A percentile compares a stretch with the other conserved stretches of the same genome.
phyloP scores from a whole-genome alignment of 495 filamentous ascomycete species.

The Apiosordaria backusii region DNA sequence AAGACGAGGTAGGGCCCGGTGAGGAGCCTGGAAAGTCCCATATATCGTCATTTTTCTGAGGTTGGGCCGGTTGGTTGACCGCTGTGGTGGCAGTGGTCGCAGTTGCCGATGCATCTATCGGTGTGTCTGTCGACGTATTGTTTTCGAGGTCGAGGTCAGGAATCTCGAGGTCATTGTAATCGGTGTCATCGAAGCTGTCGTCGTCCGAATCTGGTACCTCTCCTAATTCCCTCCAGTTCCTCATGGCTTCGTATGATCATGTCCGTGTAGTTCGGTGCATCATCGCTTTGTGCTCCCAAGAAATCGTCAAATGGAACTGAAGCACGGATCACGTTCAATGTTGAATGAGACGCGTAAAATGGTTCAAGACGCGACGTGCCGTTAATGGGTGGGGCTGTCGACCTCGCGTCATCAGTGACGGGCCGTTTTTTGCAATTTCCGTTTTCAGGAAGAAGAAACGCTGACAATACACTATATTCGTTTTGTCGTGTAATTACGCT shows the following conservation, averaged over 20 bases:
- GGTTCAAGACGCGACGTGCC: slow-evolving; percentile 24
- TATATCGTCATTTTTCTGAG: neutral
- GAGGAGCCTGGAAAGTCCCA: slow-evolving; percentile 17
- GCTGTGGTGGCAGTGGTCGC: slow-evolving; percentile 8
- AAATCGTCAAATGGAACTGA: neutral
- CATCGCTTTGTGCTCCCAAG: neutral
- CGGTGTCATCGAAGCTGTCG: slow-evolving; percentile 42
- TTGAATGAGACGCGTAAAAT: slow-evolving; percentile 20
- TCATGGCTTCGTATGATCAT: slow-evolving; percentile 42
- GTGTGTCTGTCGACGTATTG: neutral
- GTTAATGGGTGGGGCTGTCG: slow-evolving; percentile 26
- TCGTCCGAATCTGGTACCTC: slow-evolving; percentile 59
- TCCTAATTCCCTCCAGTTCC: slow-evolving; percentile 55
- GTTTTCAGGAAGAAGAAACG: neutral
- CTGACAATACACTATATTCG: neutral
- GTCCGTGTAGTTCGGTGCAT: slow-evolving; percentile 21
- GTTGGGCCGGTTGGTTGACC: slow-evolving; percentile 7
- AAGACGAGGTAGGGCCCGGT: neutral
- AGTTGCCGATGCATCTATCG: neutral
- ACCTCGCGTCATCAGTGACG: too few species aligned
- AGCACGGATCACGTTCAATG: neutral
- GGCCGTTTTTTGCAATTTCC: too few species aligned
- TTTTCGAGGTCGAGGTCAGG: slow-evolving; percentile 3
- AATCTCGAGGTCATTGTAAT: slow-evolving; percentile 27
- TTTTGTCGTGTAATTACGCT: neutral